A percentile compares a stretch with the other conserved stretches of the same genome.
phyloP scores from a whole-genome alignment of 768 basidiomycete genomes.

The Melanogaster broomeanus region DNA sequence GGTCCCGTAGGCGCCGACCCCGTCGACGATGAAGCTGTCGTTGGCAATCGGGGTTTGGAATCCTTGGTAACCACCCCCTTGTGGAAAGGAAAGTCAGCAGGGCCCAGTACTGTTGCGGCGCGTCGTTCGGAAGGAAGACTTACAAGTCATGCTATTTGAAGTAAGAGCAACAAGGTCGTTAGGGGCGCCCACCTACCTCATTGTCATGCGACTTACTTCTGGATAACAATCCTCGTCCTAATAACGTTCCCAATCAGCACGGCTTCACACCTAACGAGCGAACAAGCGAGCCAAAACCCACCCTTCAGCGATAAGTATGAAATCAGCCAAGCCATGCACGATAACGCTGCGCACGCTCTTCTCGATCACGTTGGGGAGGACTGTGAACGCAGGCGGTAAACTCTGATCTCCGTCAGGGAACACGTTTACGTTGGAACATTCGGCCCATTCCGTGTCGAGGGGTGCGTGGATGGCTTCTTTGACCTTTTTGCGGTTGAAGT shows the following conservation, averaged over 20 bases:
- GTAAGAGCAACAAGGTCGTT: background rate
- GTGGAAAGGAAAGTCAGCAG: constrained; percentile 27
- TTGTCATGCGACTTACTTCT: constrained; percentile 47
- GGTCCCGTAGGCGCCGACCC: constrained; percentile 65
- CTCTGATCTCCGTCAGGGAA: constrained; percentile 65
- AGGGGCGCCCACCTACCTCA: background rate
- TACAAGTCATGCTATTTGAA: constrained; percentile 41
- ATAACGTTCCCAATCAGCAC: constrained; percentile 6
- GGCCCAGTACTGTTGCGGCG: background rate
- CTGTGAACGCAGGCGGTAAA: constrained; percentile 60
- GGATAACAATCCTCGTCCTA: constrained; percentile 61
- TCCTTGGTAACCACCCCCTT: constrained; percentile 67
- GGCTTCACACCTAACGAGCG: background rate
- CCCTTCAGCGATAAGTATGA: constrained; percentile 74
- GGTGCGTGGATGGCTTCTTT: constrained; percentile 71
- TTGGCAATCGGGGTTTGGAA: constrained; percentile 68
- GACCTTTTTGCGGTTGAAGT: constrained; percentile 71
- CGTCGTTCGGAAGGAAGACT: constrained; percentile 1
- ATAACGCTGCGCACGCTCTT: constrained; percentile 70
- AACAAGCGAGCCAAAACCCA: constrained; percentile 29
- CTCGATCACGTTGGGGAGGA: constrained; percentile 75
- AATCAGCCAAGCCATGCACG: constrained; percentile 73
- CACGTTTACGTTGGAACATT: constrained; percentile 61
- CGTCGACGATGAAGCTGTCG: constrained; percentile 72
- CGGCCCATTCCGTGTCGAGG: constrained; percentile 54